Conservation (phyloP, 306 rosid species). For the Quercus wislizeni region DNA sequence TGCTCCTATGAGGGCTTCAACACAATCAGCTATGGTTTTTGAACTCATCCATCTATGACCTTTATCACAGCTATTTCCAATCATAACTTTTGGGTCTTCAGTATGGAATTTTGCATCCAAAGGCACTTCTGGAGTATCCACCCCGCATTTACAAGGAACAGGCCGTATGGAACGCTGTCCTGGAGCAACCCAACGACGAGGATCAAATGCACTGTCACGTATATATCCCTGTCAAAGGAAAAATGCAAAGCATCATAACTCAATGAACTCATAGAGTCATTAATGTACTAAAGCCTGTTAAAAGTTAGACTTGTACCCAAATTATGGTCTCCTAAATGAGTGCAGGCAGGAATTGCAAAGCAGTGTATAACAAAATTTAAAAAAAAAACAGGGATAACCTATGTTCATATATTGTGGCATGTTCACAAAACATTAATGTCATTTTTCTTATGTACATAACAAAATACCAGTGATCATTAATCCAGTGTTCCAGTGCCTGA, state of each 20-base stretch:
- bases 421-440: background rate
- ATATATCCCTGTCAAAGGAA: constrained; percentile 59
- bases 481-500: background rate
- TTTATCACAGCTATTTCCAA: constrained; percentile 80
- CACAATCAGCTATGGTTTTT: constrained; percentile 86
- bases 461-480: background rate
- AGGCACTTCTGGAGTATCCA: constrained; percentile 83
- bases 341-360: background rate
- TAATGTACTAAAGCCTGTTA: background rate
- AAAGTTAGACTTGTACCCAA: background rate
- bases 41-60: constrained; percentile 95
- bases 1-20: constrained; percentile 93
- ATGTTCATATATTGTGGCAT: background rate
- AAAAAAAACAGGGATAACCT: background rate
- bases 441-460: background rate
- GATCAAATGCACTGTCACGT: constrained; percentile 85
- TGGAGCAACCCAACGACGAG: constrained; percentile 96
- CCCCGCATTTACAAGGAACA: constrained; percentile 69
- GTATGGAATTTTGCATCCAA: constrained; percentile 57
- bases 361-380: background rate
- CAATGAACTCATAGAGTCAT: constrained; percentile 4
- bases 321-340: background rate
- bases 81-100: constrained; percentile 66
- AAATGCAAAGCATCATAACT: constrained; percentile 18
- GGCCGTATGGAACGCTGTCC: constrained; percentile 61